A percentile compares a stretch with the other conserved stretches of the same genome.
These are phyloP conservation scores for Fusarium tjaetaba DNA, from an alignment of 2,329 filamentous ascomycete species.

Conservation along the genomic window DNA sequence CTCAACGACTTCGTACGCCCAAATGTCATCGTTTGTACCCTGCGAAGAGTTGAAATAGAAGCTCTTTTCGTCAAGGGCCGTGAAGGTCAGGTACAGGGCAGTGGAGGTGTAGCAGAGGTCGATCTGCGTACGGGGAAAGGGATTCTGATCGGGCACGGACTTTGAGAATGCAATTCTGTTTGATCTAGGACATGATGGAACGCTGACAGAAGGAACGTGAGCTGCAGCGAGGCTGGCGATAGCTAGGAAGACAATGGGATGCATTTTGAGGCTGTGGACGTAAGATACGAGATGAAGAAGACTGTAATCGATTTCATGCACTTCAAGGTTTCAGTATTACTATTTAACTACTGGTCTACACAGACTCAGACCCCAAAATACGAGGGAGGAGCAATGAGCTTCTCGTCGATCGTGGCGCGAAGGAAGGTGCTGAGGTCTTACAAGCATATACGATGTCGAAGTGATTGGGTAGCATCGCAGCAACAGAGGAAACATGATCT, in stretches of 20 bases:
- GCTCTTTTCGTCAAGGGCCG: slow-evolving; percentile 56
- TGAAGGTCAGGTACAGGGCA: slow-evolving; percentile 55
- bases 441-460: neutral
- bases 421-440: slow-evolving; percentile 5
- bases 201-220: slow-evolving; percentile 45
- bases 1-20: slow-evolving; percentile 62
- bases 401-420: slow-evolving; percentile 1
- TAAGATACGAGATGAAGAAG: neutral
- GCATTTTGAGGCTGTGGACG: slow-evolving; percentile 20
- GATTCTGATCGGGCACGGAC: slow-evolving; percentile 53
- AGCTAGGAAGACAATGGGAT: neutral
- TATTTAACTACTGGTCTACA: slow-evolving; percentile 4
- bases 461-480: slow-evolving; percentile 29
- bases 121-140: slow-evolving; percentile 57
- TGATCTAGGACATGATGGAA: slow-evolving; percentile 52
- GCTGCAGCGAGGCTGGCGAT: slow-evolving; percentile 9
- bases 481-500: slow-evolving; percentile 13
- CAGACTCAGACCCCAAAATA: neutral
- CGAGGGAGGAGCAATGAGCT: neutral
- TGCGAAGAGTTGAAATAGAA: slow-evolving; percentile 57
- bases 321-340: neutral
- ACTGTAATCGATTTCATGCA: neutral
- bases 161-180: slow-evolving; percentile 53
- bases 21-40: slow-evolving; percentile 58
- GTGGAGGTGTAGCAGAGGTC: slow-evolving; percentile 58